Evolutionary conservation across 2,329 filamentous ascomycete species (phyloP).

Genomic region (Cladosporium phlei): DNA sequence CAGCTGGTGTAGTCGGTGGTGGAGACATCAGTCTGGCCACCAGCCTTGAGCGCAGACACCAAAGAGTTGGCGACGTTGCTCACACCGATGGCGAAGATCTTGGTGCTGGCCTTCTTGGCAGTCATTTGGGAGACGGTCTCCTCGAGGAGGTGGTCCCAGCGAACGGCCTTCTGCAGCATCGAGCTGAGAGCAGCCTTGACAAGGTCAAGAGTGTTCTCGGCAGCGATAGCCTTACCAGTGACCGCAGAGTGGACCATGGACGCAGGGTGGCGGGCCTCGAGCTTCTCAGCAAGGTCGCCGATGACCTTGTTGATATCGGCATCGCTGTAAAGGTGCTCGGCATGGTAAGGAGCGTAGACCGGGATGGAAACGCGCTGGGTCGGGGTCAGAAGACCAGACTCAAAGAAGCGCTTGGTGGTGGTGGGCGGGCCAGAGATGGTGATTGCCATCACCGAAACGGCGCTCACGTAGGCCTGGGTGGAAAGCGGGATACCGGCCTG

Average conservation of each 20-base stretch:
- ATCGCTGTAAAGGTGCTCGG: slow-evolving; percentile 49
- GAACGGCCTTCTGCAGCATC: slow-evolving; percentile 44
- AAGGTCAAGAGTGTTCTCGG: slow-evolving; percentile 43
- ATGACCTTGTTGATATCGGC: slow-evolving; percentile 51
- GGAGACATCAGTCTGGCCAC: slow-evolving; percentile 41
- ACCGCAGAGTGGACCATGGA: slow-evolving; percentile 45
- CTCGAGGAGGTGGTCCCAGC: slow-evolving; percentile 47
- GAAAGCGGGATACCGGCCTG: slow-evolving; percentile 48
- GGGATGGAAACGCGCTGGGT: slow-evolving; percentile 50
- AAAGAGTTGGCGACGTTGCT: slow-evolving; percentile 53
- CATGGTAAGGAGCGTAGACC: slow-evolving; percentile 57
- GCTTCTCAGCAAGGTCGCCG: slow-evolving; percentile 35
- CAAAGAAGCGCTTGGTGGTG: slow-evolving; percentile 49
- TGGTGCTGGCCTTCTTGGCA: slow-evolving; percentile 37
- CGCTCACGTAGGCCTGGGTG: slow-evolving; percentile 54
- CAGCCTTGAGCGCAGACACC: slow-evolving; percentile 50
- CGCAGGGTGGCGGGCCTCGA: slow-evolving; percentile 40
- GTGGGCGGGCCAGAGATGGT: slow-evolving; percentile 57
- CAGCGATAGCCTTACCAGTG: slow-evolving; percentile 43
- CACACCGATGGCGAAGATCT: slow-evolving; percentile 47
- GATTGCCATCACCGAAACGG: slow-evolving; percentile 54
- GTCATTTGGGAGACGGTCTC: slow-evolving; percentile 46
- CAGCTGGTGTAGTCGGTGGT: slow-evolving; percentile 44
- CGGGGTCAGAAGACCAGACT: slow-evolving; percentile 45
- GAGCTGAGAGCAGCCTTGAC: slow-evolving; percentile 40